Evolutionary conservation across 1,284 basidiomycete species (phyloP).

Genomic region (Ustilago curta): DNA sequence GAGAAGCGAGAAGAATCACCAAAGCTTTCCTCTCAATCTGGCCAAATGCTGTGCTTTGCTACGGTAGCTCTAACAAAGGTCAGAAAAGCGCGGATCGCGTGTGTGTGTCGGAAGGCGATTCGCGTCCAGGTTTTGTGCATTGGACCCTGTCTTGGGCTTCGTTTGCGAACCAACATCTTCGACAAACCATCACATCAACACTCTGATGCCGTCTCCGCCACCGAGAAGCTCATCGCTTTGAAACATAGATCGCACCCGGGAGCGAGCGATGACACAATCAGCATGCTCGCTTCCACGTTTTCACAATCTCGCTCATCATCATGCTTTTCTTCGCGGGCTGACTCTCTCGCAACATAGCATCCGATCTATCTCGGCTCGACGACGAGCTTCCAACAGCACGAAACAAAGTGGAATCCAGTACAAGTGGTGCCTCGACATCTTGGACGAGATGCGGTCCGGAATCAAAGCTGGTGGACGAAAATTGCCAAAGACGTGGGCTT

Average conservation of each 20-base stretch:
- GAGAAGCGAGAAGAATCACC: too few species aligned
- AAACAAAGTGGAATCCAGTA: not conserved
- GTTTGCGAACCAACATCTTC: not conserved
- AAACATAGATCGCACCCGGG: not conserved
- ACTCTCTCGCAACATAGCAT: constrained; percentile 4
- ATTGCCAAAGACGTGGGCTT: constrained; percentile 44
- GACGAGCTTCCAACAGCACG: not conserved
- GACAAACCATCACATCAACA: constrained; percentile 3
- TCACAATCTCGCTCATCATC: constrained; percentile 4
- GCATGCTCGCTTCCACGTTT: constrained; percentile 25
- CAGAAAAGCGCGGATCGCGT: constrained; percentile 6
- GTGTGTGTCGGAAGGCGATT: constrained; percentile 5
- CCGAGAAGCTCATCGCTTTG: not conserved
- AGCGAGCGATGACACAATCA: constrained; percentile 27
- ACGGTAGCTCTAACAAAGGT: too few species aligned
- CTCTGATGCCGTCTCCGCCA: not conserved
- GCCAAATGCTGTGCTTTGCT: too few species aligned
- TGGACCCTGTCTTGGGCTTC: not conserved
- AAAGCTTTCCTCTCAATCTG: too few species aligned
- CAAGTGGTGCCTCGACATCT: constrained; percentile 12
- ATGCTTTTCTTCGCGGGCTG: constrained; percentile 6
- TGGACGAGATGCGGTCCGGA: constrained; percentile 26
- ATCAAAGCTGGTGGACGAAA: not conserved
- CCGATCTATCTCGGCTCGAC: not conserved
- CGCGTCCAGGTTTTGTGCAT: not conserved